Base-by-base conservation (phyloP, 169 alveolate species). In the Plasmodium coatneyi region DNA sequence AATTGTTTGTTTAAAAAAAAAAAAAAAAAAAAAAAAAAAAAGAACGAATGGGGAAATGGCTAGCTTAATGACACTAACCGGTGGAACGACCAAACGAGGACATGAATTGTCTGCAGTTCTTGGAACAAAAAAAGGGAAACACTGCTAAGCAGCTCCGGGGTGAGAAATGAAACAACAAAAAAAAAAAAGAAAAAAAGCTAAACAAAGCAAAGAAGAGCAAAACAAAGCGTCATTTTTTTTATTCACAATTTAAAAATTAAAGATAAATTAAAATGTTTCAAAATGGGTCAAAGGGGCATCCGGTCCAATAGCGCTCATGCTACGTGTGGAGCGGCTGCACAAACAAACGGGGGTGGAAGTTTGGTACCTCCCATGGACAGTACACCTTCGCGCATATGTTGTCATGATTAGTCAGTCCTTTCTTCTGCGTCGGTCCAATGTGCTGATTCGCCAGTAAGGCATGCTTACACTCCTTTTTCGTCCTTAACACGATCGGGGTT, bases 121-220 rank as follows among this genome's bases (percentile, higher is more conserved):
- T 66, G 12, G 66, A 78, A 78, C 70, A 74, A 28, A 39, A 78
- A 39, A 78, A 39, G 49, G 30, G 49, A n/a, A 39, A 78, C 5
- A 78, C 39, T 78, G 52, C 83, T 78, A 22, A 28, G 49, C 56
- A 39, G 49, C 30, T 32, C 41, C 36, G 83, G 46, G 19, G 28
- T 70, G 83, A 34, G 83, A 78, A 78, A 78, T 78, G 71, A 39
- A 78, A 19, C 28, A 76, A 19, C 19, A 78, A 78, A 78, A 19
- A 78, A 76, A 76, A 36, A 43, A 76, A 39, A 39, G 3, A 32
- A 32, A 32, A 3, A 32, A 32, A 32, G 39, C 3, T 2, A 74
- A 36, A 36, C 4, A 34, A 14, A 36, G 46, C 22, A 76, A 78
- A 36, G 52, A 32, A n/a, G 36, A 19, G 49, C 25, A 39, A 78